These are phyloP conservation scores for Yamadazyma friedrichii DNA, from an alignment of 1,139 yeast genomes.

Conservation along the genomic window DNA sequence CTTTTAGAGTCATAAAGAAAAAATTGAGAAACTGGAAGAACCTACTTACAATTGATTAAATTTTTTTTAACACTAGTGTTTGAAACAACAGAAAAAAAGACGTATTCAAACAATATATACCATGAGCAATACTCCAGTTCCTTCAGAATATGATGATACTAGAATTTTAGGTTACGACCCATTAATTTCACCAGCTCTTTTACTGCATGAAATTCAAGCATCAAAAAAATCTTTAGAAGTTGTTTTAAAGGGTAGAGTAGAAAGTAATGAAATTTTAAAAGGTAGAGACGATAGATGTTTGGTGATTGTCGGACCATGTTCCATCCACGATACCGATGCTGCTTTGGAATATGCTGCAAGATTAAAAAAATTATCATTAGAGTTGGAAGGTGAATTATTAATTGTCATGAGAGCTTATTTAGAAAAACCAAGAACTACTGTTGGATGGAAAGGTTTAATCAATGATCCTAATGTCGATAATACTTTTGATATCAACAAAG, in stretches of 20 bases:
- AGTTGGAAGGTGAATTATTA: constrained; percentile 71
- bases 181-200: constrained; percentile 79
- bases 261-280: constrained; percentile 66
- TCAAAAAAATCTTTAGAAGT: constrained; percentile 58
- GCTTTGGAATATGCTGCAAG: constrained; percentile 85
- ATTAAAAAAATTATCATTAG: constrained; percentile 64
- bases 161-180: constrained; percentile 92
- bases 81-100: too few relatives aligned
- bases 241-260: constrained; percentile 75
- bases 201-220: constrained; percentile 78
- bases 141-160: constrained; percentile 82
- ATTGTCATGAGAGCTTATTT: constrained; percentile 95
- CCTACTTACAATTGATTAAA: too few relatives aligned
- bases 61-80: too few relatives aligned
- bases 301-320: constrained; percentile 92
- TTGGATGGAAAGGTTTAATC: constrained; percentile 98
- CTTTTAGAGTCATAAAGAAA: too few relatives aligned
- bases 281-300: constrained; percentile 79
- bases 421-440: constrained; percentile 98
- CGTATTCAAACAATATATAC: constrained; percentile 1
- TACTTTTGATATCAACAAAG: constrained; percentile 92
- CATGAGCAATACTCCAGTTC: constrained; percentile 52
- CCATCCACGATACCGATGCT: constrained; percentile 87
- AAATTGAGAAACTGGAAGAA: too few relatives aligned
- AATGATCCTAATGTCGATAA: constrained; percentile 96